A percentile compares a stretch with the other conserved stretches of the same genome.
phyloP scores from a whole-genome alignment of 202 grass and related monocot species.

The Brachypodium distachyon region DNA sequence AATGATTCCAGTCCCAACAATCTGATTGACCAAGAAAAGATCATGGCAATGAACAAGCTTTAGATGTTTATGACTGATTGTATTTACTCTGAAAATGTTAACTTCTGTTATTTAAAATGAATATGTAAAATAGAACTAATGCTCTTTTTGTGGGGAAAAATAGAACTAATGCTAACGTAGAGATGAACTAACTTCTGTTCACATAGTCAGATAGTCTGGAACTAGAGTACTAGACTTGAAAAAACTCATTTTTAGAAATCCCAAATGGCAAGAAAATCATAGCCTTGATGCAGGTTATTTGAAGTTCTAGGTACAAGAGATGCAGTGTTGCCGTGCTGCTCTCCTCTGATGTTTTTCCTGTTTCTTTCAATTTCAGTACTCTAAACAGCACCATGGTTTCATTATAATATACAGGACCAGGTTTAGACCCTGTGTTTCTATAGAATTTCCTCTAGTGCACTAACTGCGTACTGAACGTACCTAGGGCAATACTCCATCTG shows the following conservation, averaged over 20 bases:
- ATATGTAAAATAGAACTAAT: background rate
- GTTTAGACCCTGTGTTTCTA: background rate
- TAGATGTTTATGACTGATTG: background rate
- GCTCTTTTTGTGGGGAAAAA: no score
- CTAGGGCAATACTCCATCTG: slow-evolving; percentile 99
- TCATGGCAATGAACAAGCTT: background rate
- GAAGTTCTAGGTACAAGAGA: background rate
- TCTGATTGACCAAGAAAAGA: slow-evolving; percentile 9
- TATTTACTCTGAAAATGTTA: background rate
- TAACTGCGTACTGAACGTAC: slow-evolving; percentile 23
- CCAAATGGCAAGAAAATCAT: background rate
- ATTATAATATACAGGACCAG: background rate
- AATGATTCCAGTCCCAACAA: background rate
- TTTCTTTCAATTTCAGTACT: background rate
- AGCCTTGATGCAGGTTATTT: background rate
- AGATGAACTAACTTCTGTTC: no score
- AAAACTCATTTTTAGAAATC: background rate
- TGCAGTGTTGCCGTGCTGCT: background rate
- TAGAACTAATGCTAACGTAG: no score
- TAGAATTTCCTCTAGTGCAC: background rate
- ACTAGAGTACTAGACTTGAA: no score
- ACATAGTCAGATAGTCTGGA: background rate
- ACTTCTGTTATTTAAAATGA: background rate
- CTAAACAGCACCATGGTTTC: background rate
- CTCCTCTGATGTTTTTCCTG: background rate